Conservation (phyloP, 164 flowering plant genomes). For the Cinnamomum chago region DNA sequence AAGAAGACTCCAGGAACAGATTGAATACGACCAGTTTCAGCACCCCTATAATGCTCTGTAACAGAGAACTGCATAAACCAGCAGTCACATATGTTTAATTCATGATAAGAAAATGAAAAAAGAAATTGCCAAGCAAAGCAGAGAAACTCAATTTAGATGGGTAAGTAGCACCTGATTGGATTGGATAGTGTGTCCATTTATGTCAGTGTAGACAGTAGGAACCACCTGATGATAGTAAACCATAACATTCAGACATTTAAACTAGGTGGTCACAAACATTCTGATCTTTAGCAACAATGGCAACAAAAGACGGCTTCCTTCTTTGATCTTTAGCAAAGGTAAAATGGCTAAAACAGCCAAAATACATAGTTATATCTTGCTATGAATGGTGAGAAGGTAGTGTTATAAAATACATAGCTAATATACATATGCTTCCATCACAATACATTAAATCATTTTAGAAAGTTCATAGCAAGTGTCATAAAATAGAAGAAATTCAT, state of each 20-base stretch:
- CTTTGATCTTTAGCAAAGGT: background rate
- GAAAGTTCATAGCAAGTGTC: background rate
- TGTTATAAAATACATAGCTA: background rate
- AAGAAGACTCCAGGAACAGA: slow-evolving; percentile 68
- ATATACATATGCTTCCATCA: too few relatives aligned
- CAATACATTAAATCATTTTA: too few relatives aligned
- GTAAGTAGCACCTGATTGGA: slow-evolving; percentile 56
- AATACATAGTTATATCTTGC: background rate
- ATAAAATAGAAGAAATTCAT: background rate
- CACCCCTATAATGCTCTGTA: slow-evolving; percentile 61
- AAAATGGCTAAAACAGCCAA: background rate
- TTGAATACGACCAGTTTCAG: slow-evolving; percentile 32
- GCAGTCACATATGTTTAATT: background rate
- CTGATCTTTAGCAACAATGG: too few relatives aligned
- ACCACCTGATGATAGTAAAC: slow-evolving; percentile 56
- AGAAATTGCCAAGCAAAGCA: background rate
- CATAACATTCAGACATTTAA: background rate
- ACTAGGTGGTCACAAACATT: background rate
- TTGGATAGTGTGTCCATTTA: slow-evolving; percentile 47
- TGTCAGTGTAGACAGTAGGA: slow-evolving; percentile 74
- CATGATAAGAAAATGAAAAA: background rate
- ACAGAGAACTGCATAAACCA: slow-evolving; percentile 60
- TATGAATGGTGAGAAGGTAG: background rate
- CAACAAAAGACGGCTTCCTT: background rate
- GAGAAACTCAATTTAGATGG: background rate